phyloP scores from a whole-genome alignment of 2,329 filamentous ascomycete genomes.

The Purpureocillium takamizusanense region DNA sequence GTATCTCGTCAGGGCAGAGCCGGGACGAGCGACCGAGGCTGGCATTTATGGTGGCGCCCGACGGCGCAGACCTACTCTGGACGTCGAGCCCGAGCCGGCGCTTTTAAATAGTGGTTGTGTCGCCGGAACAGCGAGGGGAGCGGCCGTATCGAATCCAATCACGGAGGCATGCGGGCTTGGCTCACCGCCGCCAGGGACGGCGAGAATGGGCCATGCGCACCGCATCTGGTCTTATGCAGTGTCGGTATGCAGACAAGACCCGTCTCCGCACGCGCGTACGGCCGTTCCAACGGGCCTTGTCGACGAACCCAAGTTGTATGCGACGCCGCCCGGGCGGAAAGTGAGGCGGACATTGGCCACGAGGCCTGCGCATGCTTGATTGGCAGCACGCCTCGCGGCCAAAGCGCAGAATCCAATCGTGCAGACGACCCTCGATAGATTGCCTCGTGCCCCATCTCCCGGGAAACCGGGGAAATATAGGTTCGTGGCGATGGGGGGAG shows the following conservation, averaged over 20 bases:
- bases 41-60: not conserved
- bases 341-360: conserved; percentile 3
- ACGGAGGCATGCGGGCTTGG: not conserved
- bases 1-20: not conserved
- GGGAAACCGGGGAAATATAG: no score
- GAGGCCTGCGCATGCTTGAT: not conserved
- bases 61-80: not conserved
- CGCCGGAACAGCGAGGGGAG: not conserved
- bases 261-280: not conserved
- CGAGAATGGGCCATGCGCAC: not conserved
- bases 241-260: not conserved
- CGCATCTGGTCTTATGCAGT: conserved; percentile 3
- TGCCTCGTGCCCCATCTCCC: no score
- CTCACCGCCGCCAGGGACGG: conserved; percentile 1
- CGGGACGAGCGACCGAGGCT: not conserved
- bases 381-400: not conserved
- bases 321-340: not conserved
- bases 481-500: no score
- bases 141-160: not conserved
- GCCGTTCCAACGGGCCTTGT: not conserved
- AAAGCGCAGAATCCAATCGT: no score
- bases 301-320: not conserved
- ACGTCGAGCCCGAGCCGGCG: no score
- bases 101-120: not conserved
- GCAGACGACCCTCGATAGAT: no score